Conservation (phyloP, 202 grass and related monocot species). For the Zizania palustris region DNA sequence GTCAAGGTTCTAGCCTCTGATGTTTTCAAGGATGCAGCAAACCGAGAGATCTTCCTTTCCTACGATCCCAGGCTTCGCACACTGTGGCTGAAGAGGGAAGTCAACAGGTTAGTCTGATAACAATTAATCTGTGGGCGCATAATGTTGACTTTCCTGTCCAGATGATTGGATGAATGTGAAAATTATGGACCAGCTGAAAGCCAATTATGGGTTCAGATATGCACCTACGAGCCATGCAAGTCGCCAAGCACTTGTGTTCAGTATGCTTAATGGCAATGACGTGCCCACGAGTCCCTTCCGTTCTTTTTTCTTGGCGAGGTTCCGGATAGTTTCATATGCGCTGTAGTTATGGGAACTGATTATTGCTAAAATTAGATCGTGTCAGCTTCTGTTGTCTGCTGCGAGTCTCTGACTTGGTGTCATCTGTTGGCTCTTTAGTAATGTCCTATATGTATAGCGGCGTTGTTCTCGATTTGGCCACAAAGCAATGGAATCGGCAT, state of each 20-base stretch:
- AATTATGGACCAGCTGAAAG: background rate
- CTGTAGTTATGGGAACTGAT: background rate
- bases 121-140: background rate
- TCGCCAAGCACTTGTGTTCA: background rate
- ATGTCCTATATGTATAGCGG: background rate
- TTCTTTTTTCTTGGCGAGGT: too few relatives aligned
- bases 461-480: background rate
- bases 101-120: conserved; percentile 42
- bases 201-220: background rate
- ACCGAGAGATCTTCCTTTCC: conserved; percentile 60
- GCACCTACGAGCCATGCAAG: background rate
- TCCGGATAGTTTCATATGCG: background rate
- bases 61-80: conserved; percentile 45
- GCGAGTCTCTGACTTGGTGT: background rate
- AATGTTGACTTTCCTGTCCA: background rate
- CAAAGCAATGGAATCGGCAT: background rate
- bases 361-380: background rate
- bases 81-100: conserved; percentile 53
- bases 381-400: background rate
- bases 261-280: background rate
- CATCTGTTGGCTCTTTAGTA: background rate
- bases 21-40: conserved; percentile 54
- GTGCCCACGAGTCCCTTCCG: background rate
- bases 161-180: background rate
- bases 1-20: conserved; percentile 50